Evolutionary conservation across 169 alveolate genomes (phyloP).

Genomic region (Cryptosporidium sp.): DNA sequence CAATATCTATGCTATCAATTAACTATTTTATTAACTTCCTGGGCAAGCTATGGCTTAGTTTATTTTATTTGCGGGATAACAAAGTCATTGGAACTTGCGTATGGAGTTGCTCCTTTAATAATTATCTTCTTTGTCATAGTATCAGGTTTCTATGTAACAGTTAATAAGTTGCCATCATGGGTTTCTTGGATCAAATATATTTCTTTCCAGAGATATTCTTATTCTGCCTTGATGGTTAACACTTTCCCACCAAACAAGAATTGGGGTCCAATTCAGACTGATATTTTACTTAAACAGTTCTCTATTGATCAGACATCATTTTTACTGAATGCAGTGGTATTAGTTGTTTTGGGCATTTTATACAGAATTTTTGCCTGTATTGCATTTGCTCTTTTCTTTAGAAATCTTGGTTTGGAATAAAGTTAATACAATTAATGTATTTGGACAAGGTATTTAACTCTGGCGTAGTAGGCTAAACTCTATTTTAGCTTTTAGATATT

Average conservation of each 20-base stretch:
- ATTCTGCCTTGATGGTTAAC: slow-evolving; percentile 28
- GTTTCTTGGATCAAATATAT: slow-evolving; percentile 47
- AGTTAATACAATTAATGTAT: background rate
- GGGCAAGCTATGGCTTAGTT: slow-evolving; percentile 40
- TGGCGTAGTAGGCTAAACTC: background rate
- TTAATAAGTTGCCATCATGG: slow-evolving; percentile 44
- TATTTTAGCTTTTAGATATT: background rate
- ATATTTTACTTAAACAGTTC: slow-evolving; percentile 6
- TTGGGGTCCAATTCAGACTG: slow-evolving; percentile 46
- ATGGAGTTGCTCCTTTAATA: slow-evolving; percentile 35
- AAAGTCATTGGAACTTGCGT: slow-evolving; percentile 45
- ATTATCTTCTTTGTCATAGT: slow-evolving; percentile 43
- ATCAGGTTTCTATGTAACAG: slow-evolving; percentile 50
- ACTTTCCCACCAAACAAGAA: slow-evolving; percentile 27
- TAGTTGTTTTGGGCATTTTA: slow-evolving; percentile 19
- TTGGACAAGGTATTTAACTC: too few relatives aligned
- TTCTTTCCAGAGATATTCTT: slow-evolving; percentile 28
- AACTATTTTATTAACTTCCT: background rate
- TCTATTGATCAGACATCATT: slow-evolving; percentile 49
- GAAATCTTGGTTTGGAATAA: slow-evolving; percentile 57
- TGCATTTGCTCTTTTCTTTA: slow-evolving; percentile 4
- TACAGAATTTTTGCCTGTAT: slow-evolving; percentile 34
- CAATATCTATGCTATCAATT: slow-evolving; percentile 34
- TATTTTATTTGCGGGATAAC: slow-evolving; percentile 39
- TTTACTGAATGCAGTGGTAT: background rate